Conservation (phyloP, 2,329 filamentous ascomycete species). For the Trichoderma aggressivum region DNA sequence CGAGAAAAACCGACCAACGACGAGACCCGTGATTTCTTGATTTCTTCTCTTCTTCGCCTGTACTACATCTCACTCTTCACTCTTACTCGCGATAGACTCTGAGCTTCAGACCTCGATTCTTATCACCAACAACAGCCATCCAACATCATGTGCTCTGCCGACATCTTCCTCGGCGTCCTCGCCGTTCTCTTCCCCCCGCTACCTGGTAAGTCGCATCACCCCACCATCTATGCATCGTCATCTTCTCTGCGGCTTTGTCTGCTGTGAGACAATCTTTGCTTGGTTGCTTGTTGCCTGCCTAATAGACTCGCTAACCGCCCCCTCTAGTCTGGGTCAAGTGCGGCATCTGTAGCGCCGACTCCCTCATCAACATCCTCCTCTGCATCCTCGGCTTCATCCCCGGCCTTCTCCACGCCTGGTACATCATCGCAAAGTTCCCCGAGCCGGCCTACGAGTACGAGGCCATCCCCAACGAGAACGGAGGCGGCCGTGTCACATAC, state of each 20-base stretch:
- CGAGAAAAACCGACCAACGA: not conserved
- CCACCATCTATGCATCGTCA: not conserved
- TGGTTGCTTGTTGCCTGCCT: not conserved
- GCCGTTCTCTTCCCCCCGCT: constrained; percentile 34
- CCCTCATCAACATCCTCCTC: constrained; percentile 91
- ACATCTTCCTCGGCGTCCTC: constrained; percentile 55
- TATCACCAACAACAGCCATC: not conserved
- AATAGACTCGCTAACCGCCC: not conserved
- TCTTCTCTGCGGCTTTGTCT: not conserved
- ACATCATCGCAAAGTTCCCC: constrained; percentile 90
- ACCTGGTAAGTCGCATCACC: constrained; percentile 44
- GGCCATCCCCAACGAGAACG: constrained; percentile 44
- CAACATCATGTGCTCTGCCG: constrained; percentile 53
- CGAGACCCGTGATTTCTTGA: not conserved
- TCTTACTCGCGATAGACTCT: not conserved
- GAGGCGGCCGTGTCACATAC: constrained; percentile 65
- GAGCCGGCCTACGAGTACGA: constrained; percentile 72
- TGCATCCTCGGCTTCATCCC: constrained; percentile 76
- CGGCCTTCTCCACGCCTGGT: constrained; percentile 93
- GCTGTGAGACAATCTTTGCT: not conserved
- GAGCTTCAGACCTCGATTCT: not conserved
- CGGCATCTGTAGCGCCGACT: constrained; percentile 89
- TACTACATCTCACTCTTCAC: not conserved
- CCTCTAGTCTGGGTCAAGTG: constrained; percentile 90
- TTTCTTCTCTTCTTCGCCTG: not conserved